Conservation (phyloP, 73 alveolate genomes). For the Tetrahymena borealis region DNA sequence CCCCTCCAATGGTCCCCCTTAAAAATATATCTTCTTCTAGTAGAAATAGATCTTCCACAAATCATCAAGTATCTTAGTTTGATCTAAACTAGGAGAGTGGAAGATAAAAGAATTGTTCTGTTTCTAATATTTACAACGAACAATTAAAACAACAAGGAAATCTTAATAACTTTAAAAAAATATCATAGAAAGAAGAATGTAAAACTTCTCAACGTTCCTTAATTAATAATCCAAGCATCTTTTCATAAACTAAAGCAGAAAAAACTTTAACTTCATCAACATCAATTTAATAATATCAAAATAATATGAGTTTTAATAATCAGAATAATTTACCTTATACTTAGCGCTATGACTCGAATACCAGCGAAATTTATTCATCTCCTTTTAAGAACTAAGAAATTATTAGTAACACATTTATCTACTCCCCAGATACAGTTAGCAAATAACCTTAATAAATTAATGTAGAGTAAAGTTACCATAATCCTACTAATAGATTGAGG, state of each 20-base stretch:
- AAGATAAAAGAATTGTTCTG: too few relatives aligned
- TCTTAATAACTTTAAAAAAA: too few relatives aligned
- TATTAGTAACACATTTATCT: neutral
- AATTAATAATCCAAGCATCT: neutral
- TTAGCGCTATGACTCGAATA: neutral
- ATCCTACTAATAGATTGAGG: neutral
- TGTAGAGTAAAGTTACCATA: too few relatives aligned
- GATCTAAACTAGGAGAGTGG: too few relatives aligned
- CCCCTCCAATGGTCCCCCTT: neutral
- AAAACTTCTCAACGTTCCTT: neutral
- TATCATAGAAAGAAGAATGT: neutral
- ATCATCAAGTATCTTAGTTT: neutral
- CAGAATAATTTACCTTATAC: neutral
- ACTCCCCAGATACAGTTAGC: neutral
- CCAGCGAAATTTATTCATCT: neutral
- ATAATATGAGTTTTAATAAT: neutral
- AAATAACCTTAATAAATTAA: neutral
- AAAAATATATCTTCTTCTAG: neutral
- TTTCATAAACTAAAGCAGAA: neutral
- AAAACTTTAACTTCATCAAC: too few relatives aligned
- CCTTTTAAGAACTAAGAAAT: neutral
- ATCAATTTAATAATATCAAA: neutral
- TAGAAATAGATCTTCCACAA: neutral
- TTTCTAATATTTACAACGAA: too few relatives aligned
- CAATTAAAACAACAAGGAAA: too few relatives aligned